Base-by-base conservation (phyloP, 305 asterid genomes). In the Petunia hybrid region DNA sequence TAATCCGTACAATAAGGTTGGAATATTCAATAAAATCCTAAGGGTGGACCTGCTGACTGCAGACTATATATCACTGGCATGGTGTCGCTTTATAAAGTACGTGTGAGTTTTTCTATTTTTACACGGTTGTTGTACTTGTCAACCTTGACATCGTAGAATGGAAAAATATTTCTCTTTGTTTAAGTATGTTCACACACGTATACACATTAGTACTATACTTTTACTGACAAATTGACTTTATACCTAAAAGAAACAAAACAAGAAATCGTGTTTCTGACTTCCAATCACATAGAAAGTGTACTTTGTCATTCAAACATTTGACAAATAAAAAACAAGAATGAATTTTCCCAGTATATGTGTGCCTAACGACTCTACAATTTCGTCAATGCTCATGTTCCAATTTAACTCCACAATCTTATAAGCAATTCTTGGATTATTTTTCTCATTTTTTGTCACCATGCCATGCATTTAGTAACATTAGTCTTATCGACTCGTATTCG, bases 251-350 rank as follows among this genome's bases (percentile, higher is more conserved):
- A 66, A 67, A 40, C 53, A 14, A 41, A 66, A 36, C 9, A 73
- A 51, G 46, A 38, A 5, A 36, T 73, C 78, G 78, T 73, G 48
- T 73, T 73, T 73, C 8, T 73, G 78, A 73, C 64, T 73, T 73
- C 38, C 36, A 53, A 73, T 53, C 10, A 51, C 35, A 51, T 53
- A 43, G 4, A 8, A 51, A 73, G 48, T 73, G 43, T 1, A 36
- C 46, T 73, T 36, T 6, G 10, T 35, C 7, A 36, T 73, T 51
- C 78, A 73, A 73, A 51, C 48, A 51, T 73, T 73, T 73, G 78
- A 36, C 78, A 36, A 22, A 67, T 67, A 67, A 67, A 51, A 48
- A 62, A 64, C 1, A 64, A 36, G 43, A 36, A 36, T 48, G 78
- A 73, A 0, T 48, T 73, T 48, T 73, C 62, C 0, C 16, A 2